Evolutionary conservation across 108 stramenopile genomes (phyloP).

Genomic region (Nannochloropsis granulata): DNA sequence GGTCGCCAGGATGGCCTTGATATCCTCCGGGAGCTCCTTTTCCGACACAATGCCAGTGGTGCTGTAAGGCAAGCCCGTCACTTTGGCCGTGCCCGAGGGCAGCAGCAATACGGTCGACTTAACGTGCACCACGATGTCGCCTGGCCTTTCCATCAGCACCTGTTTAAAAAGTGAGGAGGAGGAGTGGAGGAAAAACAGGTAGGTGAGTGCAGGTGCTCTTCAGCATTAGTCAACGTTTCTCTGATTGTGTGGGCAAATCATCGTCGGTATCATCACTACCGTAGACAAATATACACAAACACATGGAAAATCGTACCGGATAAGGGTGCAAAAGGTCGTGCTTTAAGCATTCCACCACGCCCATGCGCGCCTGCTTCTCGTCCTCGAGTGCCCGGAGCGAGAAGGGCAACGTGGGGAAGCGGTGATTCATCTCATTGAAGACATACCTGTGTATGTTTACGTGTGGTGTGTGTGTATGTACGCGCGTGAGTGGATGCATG

Average conservation of each 20-base stretch:
- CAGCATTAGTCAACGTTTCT: not conserved
- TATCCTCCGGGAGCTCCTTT: constrained; percentile 63
- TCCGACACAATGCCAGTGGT: constrained; percentile 64
- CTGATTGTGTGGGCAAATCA: too few relatives aligned
- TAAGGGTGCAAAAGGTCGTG: constrained; percentile 85
- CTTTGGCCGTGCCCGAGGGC: constrained; percentile 69
- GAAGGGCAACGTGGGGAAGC: constrained; percentile 94
- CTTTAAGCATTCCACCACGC: constrained; percentile 72
- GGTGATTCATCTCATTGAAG: constrained; percentile 65
- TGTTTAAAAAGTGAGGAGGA: not conserved
- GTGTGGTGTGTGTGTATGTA: not conserved
- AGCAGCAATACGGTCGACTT: constrained; percentile 92
- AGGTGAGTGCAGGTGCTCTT: not conserved
- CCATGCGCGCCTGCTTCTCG: constrained; percentile 68
- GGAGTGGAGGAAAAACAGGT: not conserved
- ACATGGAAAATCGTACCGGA: constrained; percentile 37
- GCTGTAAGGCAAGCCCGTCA: constrained; percentile 58
- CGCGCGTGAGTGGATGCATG: not conserved
- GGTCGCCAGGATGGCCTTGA: constrained; percentile 43
- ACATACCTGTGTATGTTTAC: constrained; percentile 4
- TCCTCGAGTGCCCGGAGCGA: constrained; percentile 82
- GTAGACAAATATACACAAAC: too few relatives aligned
- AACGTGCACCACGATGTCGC: constrained; percentile 82
- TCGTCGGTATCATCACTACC: too few relatives aligned
- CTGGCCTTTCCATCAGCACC: constrained; percentile 60